Evolutionary conservation across 1,284 basidiomycete species (phyloP), one percentile per base, ranked within the genome.

Genomic region (Bondarzewia mesenterica): DNA sequence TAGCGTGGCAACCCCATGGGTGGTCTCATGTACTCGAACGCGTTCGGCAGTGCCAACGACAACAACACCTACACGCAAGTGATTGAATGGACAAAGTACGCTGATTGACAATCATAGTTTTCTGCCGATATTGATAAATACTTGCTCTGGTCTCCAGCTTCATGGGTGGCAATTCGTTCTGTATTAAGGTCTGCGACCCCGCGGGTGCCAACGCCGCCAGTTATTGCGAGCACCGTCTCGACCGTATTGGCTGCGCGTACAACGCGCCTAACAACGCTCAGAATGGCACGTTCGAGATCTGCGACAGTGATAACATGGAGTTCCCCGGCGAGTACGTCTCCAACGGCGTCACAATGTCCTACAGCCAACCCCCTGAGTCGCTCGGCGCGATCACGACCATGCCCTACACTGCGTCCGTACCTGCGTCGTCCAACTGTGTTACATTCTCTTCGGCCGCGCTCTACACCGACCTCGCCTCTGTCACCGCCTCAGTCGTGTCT

Each of bases 391-490:
- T 80, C 60, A 64, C 64, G 37, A 70, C 71, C 7, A 69, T 85
- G 35, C 84, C 85, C 0, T 89, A 85, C 67, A 70, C 69, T 0
- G 68, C 85, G 8, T 62, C 61, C 7, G 63, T 81, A 26, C 84
- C 87, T 7, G 64, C 78, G 1, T 77, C 75, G 21, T 80, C 77
- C 42, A 78, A 78, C 65, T 91, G 88, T 61, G 67, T 71, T 22
- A 73, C 75, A 1, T 80, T 72, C 63, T 58, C 68, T 22, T 82
- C 78, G 15, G 57, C 74, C 1, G 72, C 69, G 18, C 67, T 89
- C 22, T 89, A 66, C 65, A 57, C 63, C 7, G 18, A 25, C 7
- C 23, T 43, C 14, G 18, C 26, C 20, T 5, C 23, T 7, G 54
- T 14, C 23, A 43, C 42, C 6, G 26, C n/a, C 23, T 39, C 38